Conservation (phyloP, 2,329 filamentous ascomycete species). For the Colletotrichum musicola region DNA sequence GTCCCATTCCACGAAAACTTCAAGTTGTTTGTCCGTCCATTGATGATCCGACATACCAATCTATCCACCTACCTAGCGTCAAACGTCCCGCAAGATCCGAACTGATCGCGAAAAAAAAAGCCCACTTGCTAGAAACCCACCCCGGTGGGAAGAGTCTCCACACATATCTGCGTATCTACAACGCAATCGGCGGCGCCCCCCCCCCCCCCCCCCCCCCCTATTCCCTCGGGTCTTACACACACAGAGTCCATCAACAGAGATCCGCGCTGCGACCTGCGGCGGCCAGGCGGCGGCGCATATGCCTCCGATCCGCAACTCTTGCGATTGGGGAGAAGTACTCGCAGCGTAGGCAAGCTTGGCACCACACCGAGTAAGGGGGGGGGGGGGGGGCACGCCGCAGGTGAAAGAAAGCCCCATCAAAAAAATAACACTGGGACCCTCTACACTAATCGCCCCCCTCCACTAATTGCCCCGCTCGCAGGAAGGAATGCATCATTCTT, state of each 20-base stretch:
- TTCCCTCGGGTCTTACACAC: neutral
- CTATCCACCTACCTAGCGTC: too few species aligned
- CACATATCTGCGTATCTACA: too few species aligned
- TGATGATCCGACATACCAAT: too few species aligned
- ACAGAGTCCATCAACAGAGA: neutral
- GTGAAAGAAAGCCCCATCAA: neutral
- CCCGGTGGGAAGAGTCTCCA: too few species aligned
- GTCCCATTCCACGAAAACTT: too few species aligned
- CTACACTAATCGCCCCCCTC: neutral
- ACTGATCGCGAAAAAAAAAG: too few species aligned
- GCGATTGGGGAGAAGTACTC: conserved; percentile 13
- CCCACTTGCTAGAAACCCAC: too few species aligned
- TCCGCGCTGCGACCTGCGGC: neutral
- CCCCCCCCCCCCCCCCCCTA: too few species aligned
- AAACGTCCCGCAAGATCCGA: too few species aligned
- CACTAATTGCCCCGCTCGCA: conserved; percentile 1
- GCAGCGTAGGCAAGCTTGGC: neutral
- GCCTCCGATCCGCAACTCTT: conserved; percentile 7
- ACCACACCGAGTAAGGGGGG: neutral
- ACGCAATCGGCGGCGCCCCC: too few species aligned
- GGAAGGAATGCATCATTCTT: neutral
- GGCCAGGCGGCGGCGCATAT: neutral
- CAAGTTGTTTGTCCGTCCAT: too few species aligned
- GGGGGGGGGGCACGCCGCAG: neutral
- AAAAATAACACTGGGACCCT: neutral